A percentile compares a stretch with the other conserved stretches of the same genome.
Evolutionary conservation across 345 rosid species (phyloP).

Genomic region (Sonneratia alba): DNA sequence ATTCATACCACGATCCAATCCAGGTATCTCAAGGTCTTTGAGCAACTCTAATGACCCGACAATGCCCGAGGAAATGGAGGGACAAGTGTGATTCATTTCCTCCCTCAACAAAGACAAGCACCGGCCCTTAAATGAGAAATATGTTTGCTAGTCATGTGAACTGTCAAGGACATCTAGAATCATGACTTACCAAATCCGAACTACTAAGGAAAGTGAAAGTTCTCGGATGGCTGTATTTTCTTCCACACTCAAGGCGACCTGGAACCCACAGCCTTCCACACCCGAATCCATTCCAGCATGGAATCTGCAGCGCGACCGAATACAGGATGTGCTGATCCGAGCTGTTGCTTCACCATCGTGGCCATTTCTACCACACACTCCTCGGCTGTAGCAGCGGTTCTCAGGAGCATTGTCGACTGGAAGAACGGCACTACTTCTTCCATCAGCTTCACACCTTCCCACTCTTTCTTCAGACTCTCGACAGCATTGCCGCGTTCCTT

Average conservation of each 20-base stretch:
- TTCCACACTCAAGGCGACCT: slow-evolving; percentile 9
- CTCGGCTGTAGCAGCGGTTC: slow-evolving; percentile 45
- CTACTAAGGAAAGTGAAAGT: neutral
- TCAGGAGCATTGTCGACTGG: slow-evolving; percentile 49
- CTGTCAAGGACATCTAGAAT: neutral
- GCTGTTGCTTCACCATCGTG: slow-evolving; percentile 45
- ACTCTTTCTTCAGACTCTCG: slow-evolving; percentile 82
- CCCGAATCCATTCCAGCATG: slow-evolving; percentile 64
- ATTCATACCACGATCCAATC: neutral
- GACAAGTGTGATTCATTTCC: neutral
- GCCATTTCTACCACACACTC: slow-evolving; percentile 71
- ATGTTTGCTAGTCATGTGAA: neutral
- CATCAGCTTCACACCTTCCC: slow-evolving; percentile 96
- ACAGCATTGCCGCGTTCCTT: slow-evolving; percentile 70
- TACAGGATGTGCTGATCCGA: slow-evolving; percentile 47
- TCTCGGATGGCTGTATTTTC: neutral
- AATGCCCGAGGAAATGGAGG: neutral
- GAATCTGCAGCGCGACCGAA: slow-evolving; percentile 64
- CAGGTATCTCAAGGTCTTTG: neutral
- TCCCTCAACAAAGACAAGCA: neutral
- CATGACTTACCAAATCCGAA: neutral
- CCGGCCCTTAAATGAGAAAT: neutral
- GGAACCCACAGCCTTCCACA: slow-evolving; percentile 59
- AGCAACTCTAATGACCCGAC: neutral
- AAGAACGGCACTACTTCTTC: slow-evolving; percentile 84